Evolutionary conservation across 2,329 filamentous ascomycete genomes (phyloP), one percentile per base, ranked within the genome.

Genomic region (Amphichorda felina): DNA sequence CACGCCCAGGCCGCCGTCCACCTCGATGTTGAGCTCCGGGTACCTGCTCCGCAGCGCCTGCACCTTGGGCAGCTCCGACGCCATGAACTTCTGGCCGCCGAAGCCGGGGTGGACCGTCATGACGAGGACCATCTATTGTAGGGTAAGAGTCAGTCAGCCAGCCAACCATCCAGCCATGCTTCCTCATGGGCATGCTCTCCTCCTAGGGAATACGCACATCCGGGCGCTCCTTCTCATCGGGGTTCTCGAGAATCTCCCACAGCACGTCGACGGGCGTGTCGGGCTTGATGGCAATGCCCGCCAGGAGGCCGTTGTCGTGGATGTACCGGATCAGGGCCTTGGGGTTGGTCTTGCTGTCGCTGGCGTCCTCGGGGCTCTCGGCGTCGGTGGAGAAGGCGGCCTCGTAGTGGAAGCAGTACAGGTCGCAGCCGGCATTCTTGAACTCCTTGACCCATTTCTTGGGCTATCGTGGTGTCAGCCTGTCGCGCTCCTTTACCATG

Each of bases 361-460:
- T 76, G 36, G 64, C 70, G 38, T 70, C 72, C 47, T 82, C 76
- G 33, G 89, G 88, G 37, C 71, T 76, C 53, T 88, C 85, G 50
- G 88, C 87, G 25, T 83, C 86, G 30, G 82, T 84, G 34, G 85
- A 94, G 46, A 91, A 73, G 43, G 91, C 91, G 18, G 91, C 91
- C 64, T 98, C 91, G 62, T 96, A 96, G 69, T 98, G 91, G 70
- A 98, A 98, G 70, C 91, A 96, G 69, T 98, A 98, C n/a, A 98
- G 72, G 59, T 98, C 87, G 61, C 88, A 95, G 36, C 91, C 91
- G 40, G 87, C 91, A 36, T 82, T 79, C 58, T 91, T 78, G 68
- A 98, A 96, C 42, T 94, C 85, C 54, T 83, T 84, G 50, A 95
- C 88, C 91, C 91, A 98, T 70, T 87, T 88, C 70, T 96, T 93